Percentiles rank a stretch among this genome's conserved stretches.
These are phyloP conservation scores for Pouteria campechiana DNA, from an alignment of 179 eudicot genomes.

Conservation along the genomic window DNA sequence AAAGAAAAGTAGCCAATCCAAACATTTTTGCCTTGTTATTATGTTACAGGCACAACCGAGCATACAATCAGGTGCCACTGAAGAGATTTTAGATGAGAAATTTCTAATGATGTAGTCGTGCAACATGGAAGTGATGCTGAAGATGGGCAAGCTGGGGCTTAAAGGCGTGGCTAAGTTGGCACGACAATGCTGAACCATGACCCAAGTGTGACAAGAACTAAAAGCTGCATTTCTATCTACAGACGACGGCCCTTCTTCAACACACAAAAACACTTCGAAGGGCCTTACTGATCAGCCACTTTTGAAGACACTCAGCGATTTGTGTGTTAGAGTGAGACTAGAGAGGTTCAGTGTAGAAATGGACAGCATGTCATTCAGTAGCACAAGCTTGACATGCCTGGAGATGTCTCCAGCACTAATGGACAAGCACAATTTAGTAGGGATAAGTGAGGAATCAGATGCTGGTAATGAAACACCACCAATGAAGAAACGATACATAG, in stretches of 20 bases:
- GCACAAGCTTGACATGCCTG: slow-evolving; percentile 28
- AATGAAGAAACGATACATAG: too few species aligned
- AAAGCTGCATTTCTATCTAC: slow-evolving; percentile 13
- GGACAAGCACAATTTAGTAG: slow-evolving; percentile 5
- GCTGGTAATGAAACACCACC: too few species aligned
- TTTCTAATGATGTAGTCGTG: slow-evolving; percentile 29
- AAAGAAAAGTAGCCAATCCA: background rate
- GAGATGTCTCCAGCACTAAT: slow-evolving; percentile 13
- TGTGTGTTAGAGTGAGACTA: slow-evolving; percentile 18
- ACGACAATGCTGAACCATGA: slow-evolving; percentile 33
- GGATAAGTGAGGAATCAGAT: slow-evolving; percentile 6
- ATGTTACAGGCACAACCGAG: slow-evolving; percentile 38
- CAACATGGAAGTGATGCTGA: slow-evolving; percentile 37
- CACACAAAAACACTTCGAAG: background rate
- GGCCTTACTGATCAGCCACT: slow-evolving; percentile 1
- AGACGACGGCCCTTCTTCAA: slow-evolving; percentile 3
- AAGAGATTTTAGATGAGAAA: slow-evolving; percentile 33
- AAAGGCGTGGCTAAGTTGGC: slow-evolving; percentile 28
- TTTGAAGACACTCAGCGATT: slow-evolving; percentile 14
- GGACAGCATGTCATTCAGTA: slow-evolving; percentile 21
- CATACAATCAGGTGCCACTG: slow-evolving; percentile 23
- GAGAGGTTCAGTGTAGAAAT: slow-evolving; percentile 29
- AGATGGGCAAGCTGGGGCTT: slow-evolving; percentile 37
- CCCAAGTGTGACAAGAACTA: slow-evolving; percentile 30
- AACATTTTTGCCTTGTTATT: too few species aligned